Conservation (phyloP, 345 rosid genomes). For the Melaleuca quinquenervia region DNA sequence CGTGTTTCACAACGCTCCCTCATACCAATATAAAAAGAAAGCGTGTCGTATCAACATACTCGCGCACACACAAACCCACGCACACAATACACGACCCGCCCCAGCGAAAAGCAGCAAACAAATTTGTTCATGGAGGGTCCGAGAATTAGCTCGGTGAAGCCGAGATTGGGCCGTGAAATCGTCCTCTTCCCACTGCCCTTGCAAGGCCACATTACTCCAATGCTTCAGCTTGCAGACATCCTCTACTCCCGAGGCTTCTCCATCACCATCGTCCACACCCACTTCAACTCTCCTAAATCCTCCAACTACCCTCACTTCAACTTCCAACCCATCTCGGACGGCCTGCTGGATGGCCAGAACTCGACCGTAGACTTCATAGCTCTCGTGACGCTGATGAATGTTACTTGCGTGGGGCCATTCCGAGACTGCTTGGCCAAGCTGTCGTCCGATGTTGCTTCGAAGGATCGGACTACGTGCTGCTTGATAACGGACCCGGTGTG, state of each 20-base stretch:
- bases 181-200: slow-evolving; percentile 43
- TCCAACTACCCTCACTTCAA: slow-evolving; percentile 35
- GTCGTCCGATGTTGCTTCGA: not conserved
- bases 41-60: not conserved
- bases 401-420: slow-evolving; percentile 19
- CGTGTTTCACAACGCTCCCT: not conserved
- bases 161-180: slow-evolving; percentile 10
- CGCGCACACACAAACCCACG: not conserved
- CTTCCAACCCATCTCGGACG: slow-evolving; percentile 21
- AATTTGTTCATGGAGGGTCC: not conserved
- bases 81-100: not conserved
- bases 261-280: slow-evolving; percentile 35
- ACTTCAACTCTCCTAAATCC: slow-evolving; percentile 36
- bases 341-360: not conserved
- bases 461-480: slow-evolving; percentile 21
- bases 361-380: slow-evolving; percentile 6
- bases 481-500: slow-evolving; percentile 34
- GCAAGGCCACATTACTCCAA: slow-evolving; percentile 51
- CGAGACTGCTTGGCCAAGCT: slow-evolving; percentile 21
- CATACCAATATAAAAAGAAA: not conserved
- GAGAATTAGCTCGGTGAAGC: not conserved
- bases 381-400: slow-evolving; percentile 11
- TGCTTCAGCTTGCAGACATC: slow-evolving; percentile 48
- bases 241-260: slow-evolving; percentile 45
- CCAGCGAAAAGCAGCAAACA: not conserved